Conservation (phyloP, 1,284 basidiomycete species). For the Mycena sp. region DNA sequence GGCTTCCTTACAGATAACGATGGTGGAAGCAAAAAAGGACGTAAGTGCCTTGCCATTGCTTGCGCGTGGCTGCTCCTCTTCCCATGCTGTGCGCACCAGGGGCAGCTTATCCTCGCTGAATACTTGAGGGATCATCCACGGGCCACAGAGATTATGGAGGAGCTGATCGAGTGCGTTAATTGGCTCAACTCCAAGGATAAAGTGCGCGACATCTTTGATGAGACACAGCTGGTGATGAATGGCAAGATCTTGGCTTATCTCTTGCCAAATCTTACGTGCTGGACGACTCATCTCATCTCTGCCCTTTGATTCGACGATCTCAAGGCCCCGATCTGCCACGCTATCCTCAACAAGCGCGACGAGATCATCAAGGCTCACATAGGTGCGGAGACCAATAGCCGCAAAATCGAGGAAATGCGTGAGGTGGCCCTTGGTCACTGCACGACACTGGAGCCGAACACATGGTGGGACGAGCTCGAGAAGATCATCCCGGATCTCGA, state of each 20-base stretch:
- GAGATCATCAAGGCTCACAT: conserved; percentile 26
- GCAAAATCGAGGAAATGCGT: neutral
- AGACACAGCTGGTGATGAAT: neutral
- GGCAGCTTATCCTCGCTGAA: too few species aligned
- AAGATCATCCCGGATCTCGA: neutral
- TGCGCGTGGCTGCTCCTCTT: too few species aligned
- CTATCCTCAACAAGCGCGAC: conserved; percentile 9
- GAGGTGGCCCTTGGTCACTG: neutral
- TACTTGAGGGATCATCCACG: too few species aligned
- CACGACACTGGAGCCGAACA: neutral
- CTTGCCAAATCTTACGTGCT: conserved; percentile 6
- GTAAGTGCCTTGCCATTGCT: neutral
- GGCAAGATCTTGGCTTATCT: conserved; percentile 1
- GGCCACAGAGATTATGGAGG: neutral
- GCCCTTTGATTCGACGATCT: neutral
- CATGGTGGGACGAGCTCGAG: conserved; percentile 2
- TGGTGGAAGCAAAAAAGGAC: neutral
- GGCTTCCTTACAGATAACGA: conserved; percentile 18
- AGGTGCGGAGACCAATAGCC: neutral
- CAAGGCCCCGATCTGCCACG: neutral
- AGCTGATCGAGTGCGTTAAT: neutral
- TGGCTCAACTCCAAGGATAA: neutral
- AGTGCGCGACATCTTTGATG: neutral
- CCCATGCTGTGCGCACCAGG: too few species aligned
- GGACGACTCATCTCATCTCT: too few species aligned